phyloP scores from a whole-genome alignment of 2,329 filamentous ascomycete genomes.

The Fusarium coicis region DNA sequence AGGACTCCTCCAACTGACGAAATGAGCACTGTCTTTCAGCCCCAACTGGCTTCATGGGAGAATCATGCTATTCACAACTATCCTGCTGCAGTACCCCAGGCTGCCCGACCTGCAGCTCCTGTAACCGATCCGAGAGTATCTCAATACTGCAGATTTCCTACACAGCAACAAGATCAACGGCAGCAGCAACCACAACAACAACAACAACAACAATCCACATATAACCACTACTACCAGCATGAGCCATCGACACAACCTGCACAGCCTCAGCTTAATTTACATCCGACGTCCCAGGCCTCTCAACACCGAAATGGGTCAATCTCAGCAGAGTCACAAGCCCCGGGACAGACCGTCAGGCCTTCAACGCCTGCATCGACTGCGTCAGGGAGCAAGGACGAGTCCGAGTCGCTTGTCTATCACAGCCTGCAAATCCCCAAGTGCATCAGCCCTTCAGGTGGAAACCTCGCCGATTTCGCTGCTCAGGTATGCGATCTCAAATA shows the following conservation, averaged over 20 bases:
- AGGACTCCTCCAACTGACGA: slow-evolving; percentile 63
- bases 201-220: slow-evolving; percentile 5
- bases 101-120: slow-evolving; percentile 46
- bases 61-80: slow-evolving; percentile 57
- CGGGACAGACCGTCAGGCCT: slow-evolving; percentile 49
- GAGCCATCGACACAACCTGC: slow-evolving; percentile 16
- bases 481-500: slow-evolving; percentile 65
- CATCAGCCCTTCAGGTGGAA: slow-evolving; percentile 80
- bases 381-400: slow-evolving; percentile 49
- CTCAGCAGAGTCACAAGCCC: slow-evolving; percentile 29
- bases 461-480: slow-evolving; percentile 83
- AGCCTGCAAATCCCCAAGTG: slow-evolving; percentile 78
- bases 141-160: slow-evolving; percentile 48
- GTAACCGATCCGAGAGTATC: slow-evolving; percentile 50
- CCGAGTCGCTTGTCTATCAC: slow-evolving; percentile 62
- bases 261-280: slow-evolving; percentile 18
- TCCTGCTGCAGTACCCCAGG: slow-evolving; percentile 49
- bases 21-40: slow-evolving; percentile 65
- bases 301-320: slow-evolving; percentile 34
- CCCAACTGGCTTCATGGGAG: slow-evolving; percentile 59
- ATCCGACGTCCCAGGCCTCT: slow-evolving; percentile 18
- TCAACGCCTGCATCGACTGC: slow-evolving; percentile 49
- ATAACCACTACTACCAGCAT: slow-evolving; percentile 28
- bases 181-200: slow-evolving; percentile 11
- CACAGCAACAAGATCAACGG: slow-evolving; percentile 37